A percentile compares a stretch with the other conserved stretches of the same genome.
These are phyloP conservation scores for Debaryomyces hansenii DNA, from an alignment of 805 yeast genomes.

Conservation along the genomic window DNA sequence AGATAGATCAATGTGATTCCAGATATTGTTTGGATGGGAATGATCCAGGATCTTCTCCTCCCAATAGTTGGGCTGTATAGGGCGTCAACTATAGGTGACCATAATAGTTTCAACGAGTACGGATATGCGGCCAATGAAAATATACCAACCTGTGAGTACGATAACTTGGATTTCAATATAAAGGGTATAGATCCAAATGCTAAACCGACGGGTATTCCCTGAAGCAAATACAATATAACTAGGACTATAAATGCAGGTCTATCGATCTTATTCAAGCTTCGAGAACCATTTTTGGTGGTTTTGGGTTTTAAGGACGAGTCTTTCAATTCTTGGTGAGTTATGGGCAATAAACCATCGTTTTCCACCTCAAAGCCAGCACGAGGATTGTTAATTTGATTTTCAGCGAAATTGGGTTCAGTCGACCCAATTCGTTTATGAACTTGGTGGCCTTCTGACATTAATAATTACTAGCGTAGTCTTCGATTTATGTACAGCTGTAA, in stretches of 20 bases:
- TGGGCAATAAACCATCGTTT: slow-evolving; percentile 37
- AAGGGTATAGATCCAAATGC: slow-evolving; percentile 96
- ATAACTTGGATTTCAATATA: slow-evolving; percentile 73
- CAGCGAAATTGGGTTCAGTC: slow-evolving; percentile 10
- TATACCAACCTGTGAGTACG: slow-evolving; percentile 87
- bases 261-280: slow-evolving; percentile 39
- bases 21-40: slow-evolving; percentile 85
- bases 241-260: slow-evolving; percentile 73
- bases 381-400: slow-evolving; percentile 16
- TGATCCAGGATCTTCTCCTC: slow-evolving; percentile 88
- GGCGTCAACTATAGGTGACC: slow-evolving; percentile 97
- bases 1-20: slow-evolving; percentile 64
- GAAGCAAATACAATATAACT: slow-evolving; percentile 75
- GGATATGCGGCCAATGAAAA: slow-evolving; percentile 94
- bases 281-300: background rate
- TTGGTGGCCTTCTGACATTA: slow-evolving; percentile 4
- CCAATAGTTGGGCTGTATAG: slow-evolving; percentile 68
- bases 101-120: slow-evolving; percentile 82
- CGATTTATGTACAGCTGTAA: no score
- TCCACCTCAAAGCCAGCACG: slow-evolving; percentile 29
- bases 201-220: slow-evolving; percentile 96
- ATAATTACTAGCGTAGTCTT: background rate
- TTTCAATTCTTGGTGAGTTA: slow-evolving; percentile 17
- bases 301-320: background rate
- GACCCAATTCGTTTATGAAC: slow-evolving; percentile 25